These are phyloP conservation scores for Lagenidium sp. DNA, from an alignment of 352 stramenopile genomes.

Conservation along the genomic window DNA sequence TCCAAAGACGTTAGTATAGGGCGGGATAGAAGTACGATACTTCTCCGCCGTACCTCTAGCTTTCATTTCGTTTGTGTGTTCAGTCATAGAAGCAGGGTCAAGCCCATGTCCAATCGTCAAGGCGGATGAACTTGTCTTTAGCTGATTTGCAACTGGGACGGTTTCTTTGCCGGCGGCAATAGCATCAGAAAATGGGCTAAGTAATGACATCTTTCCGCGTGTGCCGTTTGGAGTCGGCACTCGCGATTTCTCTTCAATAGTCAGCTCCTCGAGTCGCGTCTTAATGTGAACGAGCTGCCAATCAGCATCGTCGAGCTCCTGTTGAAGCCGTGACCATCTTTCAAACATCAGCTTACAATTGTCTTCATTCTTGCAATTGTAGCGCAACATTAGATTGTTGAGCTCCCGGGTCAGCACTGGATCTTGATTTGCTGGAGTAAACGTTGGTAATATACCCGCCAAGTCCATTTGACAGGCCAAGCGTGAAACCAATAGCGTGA, in stretches of 20 bases:
- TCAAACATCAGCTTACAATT: constrained; percentile 30
- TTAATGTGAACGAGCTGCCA: constrained; percentile 62
- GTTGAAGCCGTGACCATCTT: constrained; percentile 34
- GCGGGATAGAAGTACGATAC: neutral
- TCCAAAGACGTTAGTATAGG: neutral
- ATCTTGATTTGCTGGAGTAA: neutral
- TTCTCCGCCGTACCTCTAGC: neutral
- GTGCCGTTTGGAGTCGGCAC: neutral
- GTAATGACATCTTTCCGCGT: constrained; percentile 7
- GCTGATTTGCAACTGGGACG: constrained; percentile 38
- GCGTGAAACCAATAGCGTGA: constrained; percentile 30
- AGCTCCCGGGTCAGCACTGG: constrained; percentile 2
- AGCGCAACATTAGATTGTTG: constrained; percentile 15
- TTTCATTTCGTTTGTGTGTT: neutral
- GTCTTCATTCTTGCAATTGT: constrained; percentile 21
- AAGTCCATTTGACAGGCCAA: constrained; percentile 37
- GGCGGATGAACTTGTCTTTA: constrained; percentile 22
- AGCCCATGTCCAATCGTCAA: neutral
- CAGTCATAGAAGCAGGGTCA: neutral
- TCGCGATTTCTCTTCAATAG: constrained; percentile 12
- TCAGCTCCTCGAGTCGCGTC: constrained; percentile 38
- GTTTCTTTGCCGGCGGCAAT: constrained; percentile 49
- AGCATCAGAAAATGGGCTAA: constrained; percentile 61
- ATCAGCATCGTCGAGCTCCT: constrained; percentile 40
- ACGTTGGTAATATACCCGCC: constrained; percentile 20